Evolutionary conservation across 257 asterid genomes (phyloP), one percentile per base, ranked within the genome.

Genomic region (Lycium barbarum): DNA sequence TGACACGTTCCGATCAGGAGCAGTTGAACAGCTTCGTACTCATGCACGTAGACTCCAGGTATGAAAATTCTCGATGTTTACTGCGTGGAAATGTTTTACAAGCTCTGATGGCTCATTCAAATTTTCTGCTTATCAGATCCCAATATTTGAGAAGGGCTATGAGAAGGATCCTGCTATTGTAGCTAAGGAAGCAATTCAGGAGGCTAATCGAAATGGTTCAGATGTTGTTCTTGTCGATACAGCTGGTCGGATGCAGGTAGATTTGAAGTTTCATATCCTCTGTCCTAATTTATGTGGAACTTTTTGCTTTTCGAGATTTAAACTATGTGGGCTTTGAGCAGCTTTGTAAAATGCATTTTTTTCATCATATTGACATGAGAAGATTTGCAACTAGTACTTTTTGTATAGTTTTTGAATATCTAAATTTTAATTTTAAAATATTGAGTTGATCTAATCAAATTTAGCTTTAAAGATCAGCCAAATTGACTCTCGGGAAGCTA

Each of bases 181-280:
- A 57, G 99, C 99, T 7, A 96, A 93, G 84, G 99, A 96, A 91
- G 99, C 99, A 81, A 92, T 96, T 84, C 98, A 94, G 79, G 97
- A 96, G 93, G 98, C 98, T 38, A 53, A 85, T 54, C 95, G 95
- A 82, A 93, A 87, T 91, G 98, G 98, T 80, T 93, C 98, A 1
- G 99, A 96, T 86, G 99, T 96, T 85, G 99, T 96, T 88, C 92
- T 96, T 83, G 98, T 96, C 22, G 99, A 96, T 91, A 96, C 99
- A 63, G 99, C 98, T 89, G 99, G 99, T 84, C 86, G 99, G 81
- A 94, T 96, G 99, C 98, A 93, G 98, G 98, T 95, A 90, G 6
- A 26, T 72, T 83, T 18, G 18, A 40, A 76, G 71, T 84, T 84
- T 81, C 68, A 51, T 47, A 40, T 83, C 81, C 33, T 26, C 33